Base-by-base conservation (phyloP, 768 basidiomycete species). In the Dictyophora rubrovolvata region DNA sequence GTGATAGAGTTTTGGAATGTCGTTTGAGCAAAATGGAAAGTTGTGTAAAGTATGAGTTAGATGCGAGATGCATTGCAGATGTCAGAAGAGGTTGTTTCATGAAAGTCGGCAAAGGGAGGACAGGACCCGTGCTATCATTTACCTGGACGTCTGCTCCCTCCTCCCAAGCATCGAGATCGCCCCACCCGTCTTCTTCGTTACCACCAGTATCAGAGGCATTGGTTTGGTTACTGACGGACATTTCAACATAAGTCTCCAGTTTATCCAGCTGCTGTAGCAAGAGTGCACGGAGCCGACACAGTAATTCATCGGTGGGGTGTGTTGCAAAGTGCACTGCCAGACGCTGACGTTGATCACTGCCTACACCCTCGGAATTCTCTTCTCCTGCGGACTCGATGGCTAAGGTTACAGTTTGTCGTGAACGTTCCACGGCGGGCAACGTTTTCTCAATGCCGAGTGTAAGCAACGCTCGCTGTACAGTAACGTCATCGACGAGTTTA, bases 211-310 rank as follows among this genome's bases (percentile, higher is more conserved):
- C 72, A 46, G 67, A 65, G 5, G 59, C 55, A 5, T n/a, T 36
- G 2, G 61, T 64, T 34, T 62, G 67, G 35, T 65, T 61, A 34
- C 67, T 64, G 10, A 62, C 76, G 65, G 71, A 79, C 63, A 90
- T 77, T 64, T 85, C 79, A 20, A 79, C 74, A 60, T 78, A 92
- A n/a, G 87, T 89, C 62, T 83, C 85, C 51, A 92, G 73, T 51
- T 80, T 74, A 69, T 89, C 87, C 33, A 82, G 72, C 11, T 89
- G 77, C 53, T 79, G 74, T 35, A 92, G 75, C n/a, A 93, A 77
- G n/a, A 82, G 62, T 18, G 76, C 71, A 37, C 91, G 87, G 62
- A 92, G 71, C 62, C 73, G 70, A 64, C 82, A 87, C 47, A 89
- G 68, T 55, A 81, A 79, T 20, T 82, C 83, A 63, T 90, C 87